Evolutionary conservation across 1,284 basidiomycete genomes (phyloP).

Genomic region (Amylostereum chailletii): DNA sequence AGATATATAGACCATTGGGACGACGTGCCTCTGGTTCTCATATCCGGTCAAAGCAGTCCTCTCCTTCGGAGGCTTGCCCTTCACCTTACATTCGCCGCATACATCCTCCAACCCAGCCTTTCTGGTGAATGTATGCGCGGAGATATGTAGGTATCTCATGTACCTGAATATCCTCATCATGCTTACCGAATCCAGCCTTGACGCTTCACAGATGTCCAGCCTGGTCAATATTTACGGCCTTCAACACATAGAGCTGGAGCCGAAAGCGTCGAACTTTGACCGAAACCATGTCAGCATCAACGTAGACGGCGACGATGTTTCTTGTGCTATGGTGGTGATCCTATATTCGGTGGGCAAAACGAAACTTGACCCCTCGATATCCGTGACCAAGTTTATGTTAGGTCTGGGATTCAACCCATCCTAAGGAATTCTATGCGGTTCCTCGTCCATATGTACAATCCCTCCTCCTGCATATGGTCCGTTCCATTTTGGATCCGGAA

Average conservation of each 20-base stretch:
- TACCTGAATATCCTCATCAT: not conserved
- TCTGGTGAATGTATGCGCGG: constrained; percentile 7
- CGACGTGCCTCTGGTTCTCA: constrained; percentile 33
- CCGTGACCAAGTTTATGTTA: constrained; percentile 10
- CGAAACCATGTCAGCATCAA: not conserved
- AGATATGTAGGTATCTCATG: constrained; percentile 1
- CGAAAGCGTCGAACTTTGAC: not conserved
- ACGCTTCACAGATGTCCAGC: not conserved
- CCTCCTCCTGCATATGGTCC: constrained; percentile 36
- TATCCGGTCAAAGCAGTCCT: constrained; percentile 41
- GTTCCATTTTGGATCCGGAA: constrained; percentile 25
- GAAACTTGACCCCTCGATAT: not conserved
- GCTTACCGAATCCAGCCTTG: not conserved
- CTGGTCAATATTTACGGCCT: not conserved
- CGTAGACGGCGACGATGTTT: constrained; percentile 27
- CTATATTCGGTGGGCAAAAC: constrained; percentile 39
- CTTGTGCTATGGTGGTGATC: constrained; percentile 42
- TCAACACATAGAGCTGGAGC: not conserved
- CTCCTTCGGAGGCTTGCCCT: constrained; percentile 50
- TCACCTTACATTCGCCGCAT: constrained; percentile 42
- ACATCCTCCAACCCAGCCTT: constrained; percentile 42
- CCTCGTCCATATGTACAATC: constrained; percentile 41
- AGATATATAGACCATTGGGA: constrained; percentile 39
- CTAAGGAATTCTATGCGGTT: not conserved
- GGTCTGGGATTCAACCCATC: constrained; percentile 13